phyloP scores from a whole-genome alignment of 352 stramenopile species.

The Phytophthora quininea region DNA sequence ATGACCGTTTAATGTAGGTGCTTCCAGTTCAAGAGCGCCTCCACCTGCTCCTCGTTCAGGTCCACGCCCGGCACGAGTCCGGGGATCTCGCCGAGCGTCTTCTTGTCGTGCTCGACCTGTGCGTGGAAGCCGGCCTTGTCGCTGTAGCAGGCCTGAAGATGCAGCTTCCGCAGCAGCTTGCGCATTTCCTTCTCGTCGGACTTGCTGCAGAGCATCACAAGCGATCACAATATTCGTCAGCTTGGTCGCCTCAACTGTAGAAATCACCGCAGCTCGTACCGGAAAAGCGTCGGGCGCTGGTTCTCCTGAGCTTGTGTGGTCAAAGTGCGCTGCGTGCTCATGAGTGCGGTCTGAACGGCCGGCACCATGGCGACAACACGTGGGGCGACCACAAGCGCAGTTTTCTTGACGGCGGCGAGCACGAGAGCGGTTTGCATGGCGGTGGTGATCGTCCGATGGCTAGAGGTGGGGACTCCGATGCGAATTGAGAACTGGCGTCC shows the following conservation, averaged over 20 bases:
- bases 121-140: conserved; percentile 57
- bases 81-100: conserved; percentile 64
- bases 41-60: conserved; percentile 61
- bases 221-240: conserved; percentile 9
- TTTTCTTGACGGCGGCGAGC: conserved; percentile 30
- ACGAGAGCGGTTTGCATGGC: conserved; percentile 33
- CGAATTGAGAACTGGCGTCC: conserved; percentile 28
- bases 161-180: conserved; percentile 83
- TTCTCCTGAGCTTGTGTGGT: conserved; percentile 37
- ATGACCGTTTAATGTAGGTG: conserved; percentile 54
- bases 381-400: conserved; percentile 21
- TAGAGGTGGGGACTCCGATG: conserved; percentile 17
- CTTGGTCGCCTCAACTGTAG: background rate
- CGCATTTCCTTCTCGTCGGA: conserved; percentile 84
- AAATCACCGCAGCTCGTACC: conserved; percentile 2
- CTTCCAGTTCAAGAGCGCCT: conserved; percentile 86
- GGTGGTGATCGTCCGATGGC: background rate
- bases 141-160: conserved; percentile 65
- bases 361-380: conserved; percentile 24
- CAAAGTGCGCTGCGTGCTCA: conserved; percentile 26
- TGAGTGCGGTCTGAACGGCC: conserved; percentile 27
- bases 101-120: conserved; percentile 71
- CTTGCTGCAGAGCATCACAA: conserved; percentile 51
- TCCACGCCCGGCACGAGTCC: conserved; percentile 64
- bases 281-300: conserved; percentile 30